Conservation (phyloP, 164 flowering plant species). For the Nymphaea colorata region DNA sequence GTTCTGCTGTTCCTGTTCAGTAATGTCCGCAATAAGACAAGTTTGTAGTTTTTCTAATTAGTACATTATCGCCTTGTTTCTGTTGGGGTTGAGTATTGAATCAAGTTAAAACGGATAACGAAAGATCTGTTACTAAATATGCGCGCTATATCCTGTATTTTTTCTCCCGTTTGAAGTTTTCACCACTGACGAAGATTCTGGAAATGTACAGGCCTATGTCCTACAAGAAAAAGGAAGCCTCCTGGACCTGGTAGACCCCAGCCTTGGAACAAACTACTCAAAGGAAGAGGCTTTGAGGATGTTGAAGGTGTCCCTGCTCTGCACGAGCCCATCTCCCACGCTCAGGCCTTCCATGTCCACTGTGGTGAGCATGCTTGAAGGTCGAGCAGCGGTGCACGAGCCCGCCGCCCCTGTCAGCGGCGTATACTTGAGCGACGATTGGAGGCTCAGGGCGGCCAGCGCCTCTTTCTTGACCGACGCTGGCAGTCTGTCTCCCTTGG, state of each 20-base stretch:
- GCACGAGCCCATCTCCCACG: slow-evolving; percentile 18
- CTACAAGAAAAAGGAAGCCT: slow-evolving; percentile 12
- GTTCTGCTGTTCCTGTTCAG: too few species aligned
- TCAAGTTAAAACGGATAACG: too few species aligned
- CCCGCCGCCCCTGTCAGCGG: slow-evolving; percentile 5
- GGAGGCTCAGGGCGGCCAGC: slow-evolving; percentile 25
- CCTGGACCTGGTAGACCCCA: slow-evolving; percentile 12
- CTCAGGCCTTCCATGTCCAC: slow-evolving; percentile 17
- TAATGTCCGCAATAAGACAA: too few species aligned
- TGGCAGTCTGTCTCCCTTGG: background rate
- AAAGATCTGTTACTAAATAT: too few species aligned
- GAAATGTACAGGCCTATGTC: slow-evolving; percentile 13
- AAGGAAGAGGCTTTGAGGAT: slow-evolving; percentile 13
- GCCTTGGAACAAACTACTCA: slow-evolving; percentile 7
- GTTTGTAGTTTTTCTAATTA: too few species aligned
- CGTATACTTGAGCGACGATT: slow-evolving; percentile 7
- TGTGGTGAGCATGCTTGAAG: slow-evolving; percentile 21
- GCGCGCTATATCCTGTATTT: too few species aligned
- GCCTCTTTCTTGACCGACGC: background rate
- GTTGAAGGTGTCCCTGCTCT: slow-evolving; percentile 14
- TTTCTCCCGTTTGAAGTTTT: too few species aligned
- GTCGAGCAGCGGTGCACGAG: slow-evolving; percentile 9
- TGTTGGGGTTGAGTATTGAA: too few species aligned
- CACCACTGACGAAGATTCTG: background rate
- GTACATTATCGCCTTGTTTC: too few species aligned